phyloP scores from a whole-genome alignment of 441 rosid species.

The Mallotus repandus region DNA sequence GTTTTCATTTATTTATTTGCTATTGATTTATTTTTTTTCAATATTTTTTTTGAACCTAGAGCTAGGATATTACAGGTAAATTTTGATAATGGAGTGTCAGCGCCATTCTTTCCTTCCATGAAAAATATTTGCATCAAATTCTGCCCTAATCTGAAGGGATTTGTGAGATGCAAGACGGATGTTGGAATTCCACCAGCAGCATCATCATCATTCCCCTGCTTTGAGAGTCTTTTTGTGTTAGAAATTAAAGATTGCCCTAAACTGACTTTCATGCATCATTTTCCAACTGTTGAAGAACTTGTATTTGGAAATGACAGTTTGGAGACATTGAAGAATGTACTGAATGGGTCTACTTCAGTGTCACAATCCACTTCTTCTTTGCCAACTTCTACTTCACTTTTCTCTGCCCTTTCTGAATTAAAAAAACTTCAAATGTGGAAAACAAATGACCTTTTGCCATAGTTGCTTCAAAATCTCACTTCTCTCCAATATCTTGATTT shows the following conservation, averaged over 20 bases:
- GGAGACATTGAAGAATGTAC: background rate
- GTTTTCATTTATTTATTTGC: too few relatives aligned
- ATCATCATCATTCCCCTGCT: slow-evolving; percentile 4
- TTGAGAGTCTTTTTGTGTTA: slow-evolving; percentile 2
- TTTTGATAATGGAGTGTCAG: background rate
- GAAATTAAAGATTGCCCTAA: slow-evolving; percentile 10
- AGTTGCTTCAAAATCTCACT: background rate
- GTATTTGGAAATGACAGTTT: background rate
- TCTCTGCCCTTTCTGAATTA: slow-evolving; percentile 3
- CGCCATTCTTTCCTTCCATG: slow-evolving; percentile 4
- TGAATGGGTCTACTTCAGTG: background rate
- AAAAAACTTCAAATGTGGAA: background rate
- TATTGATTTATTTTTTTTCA: too few relatives aligned
- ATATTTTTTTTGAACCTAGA: too few relatives aligned
- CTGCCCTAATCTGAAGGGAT: slow-evolving; percentile 16
- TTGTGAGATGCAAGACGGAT: slow-evolving; percentile 4
- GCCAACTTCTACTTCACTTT: background rate
- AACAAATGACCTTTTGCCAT: background rate
- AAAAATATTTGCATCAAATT: fast-evolving
- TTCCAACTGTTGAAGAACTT: slow-evolving; percentile 14
- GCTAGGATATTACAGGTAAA: fast-evolving
- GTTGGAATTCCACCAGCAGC: background rate
- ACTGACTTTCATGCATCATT: slow-evolving; percentile 19
- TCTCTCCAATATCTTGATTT: slow-evolving; percentile 10
- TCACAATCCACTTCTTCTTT: background rate